phyloP scores from a whole-genome alignment of 2,329 filamentous ascomycete species.

The Alternaria atra region DNA sequence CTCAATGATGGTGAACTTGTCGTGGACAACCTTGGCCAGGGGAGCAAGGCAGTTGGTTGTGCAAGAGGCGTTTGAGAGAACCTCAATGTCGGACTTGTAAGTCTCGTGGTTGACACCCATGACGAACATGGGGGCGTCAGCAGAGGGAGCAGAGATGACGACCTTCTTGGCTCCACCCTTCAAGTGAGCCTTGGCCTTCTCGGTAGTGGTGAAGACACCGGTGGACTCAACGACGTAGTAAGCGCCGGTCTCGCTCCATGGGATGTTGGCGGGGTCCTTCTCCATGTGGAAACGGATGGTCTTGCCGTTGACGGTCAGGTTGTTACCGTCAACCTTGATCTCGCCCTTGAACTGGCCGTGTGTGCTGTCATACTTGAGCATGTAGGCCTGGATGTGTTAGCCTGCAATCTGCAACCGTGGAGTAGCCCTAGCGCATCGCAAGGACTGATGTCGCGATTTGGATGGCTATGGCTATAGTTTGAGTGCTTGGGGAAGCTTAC shows the following conservation, averaged over 20 bases:
- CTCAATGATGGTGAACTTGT: conserved; percentile 97
- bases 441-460: background rate
- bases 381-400: conserved; percentile 79
- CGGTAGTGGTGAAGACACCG: conserved; percentile 98
- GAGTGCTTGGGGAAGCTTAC: conserved; percentile 67
- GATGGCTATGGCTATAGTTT: background rate
- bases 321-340: conserved; percentile 75
- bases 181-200: conserved; percentile 94
- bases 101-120: conserved; percentile 97
- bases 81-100: conserved; percentile 88
- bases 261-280: conserved; percentile 88
- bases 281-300: conserved; percentile 93
- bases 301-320: conserved; percentile 92
- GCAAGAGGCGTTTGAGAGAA: conserved; percentile 99
- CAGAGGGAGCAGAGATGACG: conserved; percentile 83
- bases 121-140: conserved; percentile 99
- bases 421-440: background rate
- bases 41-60: conserved; percentile 99
- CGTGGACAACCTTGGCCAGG: conserved; percentile 98
- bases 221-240: conserved; percentile 98
- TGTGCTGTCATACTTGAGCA: conserved; percentile 99
- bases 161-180: conserved; percentile 98
- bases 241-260: conserved; percentile 86
- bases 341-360: conserved; percentile 97
- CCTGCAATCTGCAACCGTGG: background rate